Evolutionary conservation across 306 rosid species (phyloP).

Genomic region (Quercus gilva): DNA sequence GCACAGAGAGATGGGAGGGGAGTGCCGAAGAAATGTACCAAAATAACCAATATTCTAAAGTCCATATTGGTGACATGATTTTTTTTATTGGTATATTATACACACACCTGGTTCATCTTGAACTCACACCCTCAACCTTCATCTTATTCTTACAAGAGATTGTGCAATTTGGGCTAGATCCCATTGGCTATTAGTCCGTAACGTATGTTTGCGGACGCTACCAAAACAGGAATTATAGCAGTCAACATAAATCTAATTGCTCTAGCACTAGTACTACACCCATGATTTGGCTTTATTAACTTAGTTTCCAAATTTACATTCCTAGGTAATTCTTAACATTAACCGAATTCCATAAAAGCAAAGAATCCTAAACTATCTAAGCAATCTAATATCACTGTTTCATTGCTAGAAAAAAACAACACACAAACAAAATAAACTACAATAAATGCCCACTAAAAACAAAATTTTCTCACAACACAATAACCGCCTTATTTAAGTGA

Average conservation of each 20-base stretch:
- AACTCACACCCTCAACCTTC: too few species aligned
- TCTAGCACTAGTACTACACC: too few species aligned
- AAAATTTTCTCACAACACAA: not conserved
- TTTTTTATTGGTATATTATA: too few species aligned
- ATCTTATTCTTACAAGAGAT: too few species aligned
- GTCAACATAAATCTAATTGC: not conserved
- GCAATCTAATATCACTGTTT: not conserved
- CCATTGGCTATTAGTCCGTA: too few species aligned
- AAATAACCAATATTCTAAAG: too few species aligned
- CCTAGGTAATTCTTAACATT: not conserved
- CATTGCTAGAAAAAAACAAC: not conserved
- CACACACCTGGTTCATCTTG: too few species aligned
- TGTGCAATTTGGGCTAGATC: too few species aligned
- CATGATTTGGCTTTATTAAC: not conserved
- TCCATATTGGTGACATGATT: too few species aligned
- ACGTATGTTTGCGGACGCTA: too few species aligned
- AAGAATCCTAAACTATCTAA: not conserved
- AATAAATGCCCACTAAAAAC: not conserved
- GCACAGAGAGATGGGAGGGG: too few species aligned
- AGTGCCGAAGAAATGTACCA: too few species aligned
- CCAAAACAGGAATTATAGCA: not conserved
- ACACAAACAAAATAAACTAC: not conserved
- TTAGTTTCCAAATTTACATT: not conserved
- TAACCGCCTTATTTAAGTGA: not conserved
- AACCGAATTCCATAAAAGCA: not conserved